A percentile compares a stretch with the other conserved stretches of the same genome.
These are phyloP conservation scores for Aegilops bicornis DNA, from an alignment of 176 grass and related monocot genomes.

Conservation along the genomic window DNA sequence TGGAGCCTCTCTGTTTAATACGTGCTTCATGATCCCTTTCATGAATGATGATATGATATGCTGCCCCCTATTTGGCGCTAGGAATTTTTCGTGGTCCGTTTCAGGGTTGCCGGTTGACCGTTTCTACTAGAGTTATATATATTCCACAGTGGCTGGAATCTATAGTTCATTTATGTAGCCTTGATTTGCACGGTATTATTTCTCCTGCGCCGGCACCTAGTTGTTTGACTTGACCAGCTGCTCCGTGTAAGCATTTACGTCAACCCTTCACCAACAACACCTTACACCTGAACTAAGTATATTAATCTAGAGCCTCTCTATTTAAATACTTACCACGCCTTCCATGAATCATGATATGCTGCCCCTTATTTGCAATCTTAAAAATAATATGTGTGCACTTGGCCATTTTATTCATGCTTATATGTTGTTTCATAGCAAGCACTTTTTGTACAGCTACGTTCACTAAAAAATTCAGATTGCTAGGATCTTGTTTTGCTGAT, in stretches of 20 bases:
- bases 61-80: neutral
- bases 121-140: slow-evolving; percentile 1
- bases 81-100: neutral
- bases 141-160: neutral
- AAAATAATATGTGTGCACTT: neutral
- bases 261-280: too few relatives aligned
- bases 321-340: neutral
- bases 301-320: neutral
- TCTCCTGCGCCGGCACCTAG: neutral
- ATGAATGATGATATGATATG: neutral
- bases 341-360: neutral
- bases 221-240: neutral
- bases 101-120: neutral
- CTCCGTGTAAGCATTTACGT: too few relatives aligned
- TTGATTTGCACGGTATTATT: neutral
- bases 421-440: neutral
- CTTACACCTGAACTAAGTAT: neutral
- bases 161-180: neutral
- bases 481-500: neutral
- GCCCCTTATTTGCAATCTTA: neutral
- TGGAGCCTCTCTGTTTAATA: neutral
- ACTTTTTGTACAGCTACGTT: neutral
- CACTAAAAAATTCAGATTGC: neutral
- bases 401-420: neutral
- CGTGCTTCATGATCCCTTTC: neutral